A percentile compares a stretch with the other conserved stretches of the same genome.
Evolutionary conservation across 148 eudicot species (phyloP).

Genomic region (Gaultheria prostrata): DNA sequence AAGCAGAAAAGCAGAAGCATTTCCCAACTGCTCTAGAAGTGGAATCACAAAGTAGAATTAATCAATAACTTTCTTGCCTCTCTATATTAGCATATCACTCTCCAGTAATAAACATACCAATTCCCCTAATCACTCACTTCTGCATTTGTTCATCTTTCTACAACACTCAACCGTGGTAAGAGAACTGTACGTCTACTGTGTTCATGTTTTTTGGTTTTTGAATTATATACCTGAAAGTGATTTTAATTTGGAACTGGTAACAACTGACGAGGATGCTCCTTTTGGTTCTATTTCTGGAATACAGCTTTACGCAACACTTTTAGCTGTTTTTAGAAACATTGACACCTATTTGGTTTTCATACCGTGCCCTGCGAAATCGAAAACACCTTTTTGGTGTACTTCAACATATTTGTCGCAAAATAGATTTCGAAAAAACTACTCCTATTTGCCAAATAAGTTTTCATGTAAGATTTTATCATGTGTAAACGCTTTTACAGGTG

Average conservation of each 20-base stretch:
- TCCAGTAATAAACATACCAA: not conserved
- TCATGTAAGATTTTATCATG: not conserved
- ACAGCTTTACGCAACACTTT: not conserved
- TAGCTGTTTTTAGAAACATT: not conserved
- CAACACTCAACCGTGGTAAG: not conserved
- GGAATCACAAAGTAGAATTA: not conserved
- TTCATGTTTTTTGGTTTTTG: not conserved
- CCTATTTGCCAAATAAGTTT: not conserved
- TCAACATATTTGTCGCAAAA: not conserved
- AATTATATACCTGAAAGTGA: not conserved
- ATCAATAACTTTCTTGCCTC: not conserved
- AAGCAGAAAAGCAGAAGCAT: conserved; percentile 1
- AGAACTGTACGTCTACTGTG: not conserved
- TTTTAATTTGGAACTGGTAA: not conserved
- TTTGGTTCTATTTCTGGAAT: not conserved
- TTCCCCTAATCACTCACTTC: not conserved
- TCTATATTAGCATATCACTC: not conserved
- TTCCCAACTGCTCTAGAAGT: not conserved
- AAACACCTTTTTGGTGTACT: not conserved
- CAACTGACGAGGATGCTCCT: not conserved
- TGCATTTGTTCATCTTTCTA: not conserved
- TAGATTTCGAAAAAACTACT: not conserved
- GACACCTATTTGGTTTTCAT: not conserved
- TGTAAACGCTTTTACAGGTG: conserved; percentile 14
- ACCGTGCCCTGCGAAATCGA: not conserved